Conservation (phyloP, 129 eudicot species). For the Flaveria linearis region DNA sequence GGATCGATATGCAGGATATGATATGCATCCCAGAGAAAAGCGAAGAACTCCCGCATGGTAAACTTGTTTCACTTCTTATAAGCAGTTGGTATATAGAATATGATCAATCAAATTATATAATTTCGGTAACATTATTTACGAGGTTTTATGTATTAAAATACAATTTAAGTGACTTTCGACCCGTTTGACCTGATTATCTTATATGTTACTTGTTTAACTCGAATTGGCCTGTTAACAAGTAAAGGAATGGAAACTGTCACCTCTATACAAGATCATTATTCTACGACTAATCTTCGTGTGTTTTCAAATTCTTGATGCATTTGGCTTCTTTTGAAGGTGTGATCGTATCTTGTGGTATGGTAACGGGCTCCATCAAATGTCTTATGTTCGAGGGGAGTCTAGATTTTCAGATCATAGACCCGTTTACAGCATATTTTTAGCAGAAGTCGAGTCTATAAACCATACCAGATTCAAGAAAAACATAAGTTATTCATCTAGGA, state of each 20-base stretch:
- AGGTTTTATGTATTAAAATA: neutral
- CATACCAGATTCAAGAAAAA: constrained; percentile 52
- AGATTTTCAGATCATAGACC: constrained; percentile 94
- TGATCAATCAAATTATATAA: neutral
- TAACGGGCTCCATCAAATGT: constrained; percentile 68
- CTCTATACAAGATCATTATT: neutral
- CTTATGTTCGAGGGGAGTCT: constrained; percentile 84
- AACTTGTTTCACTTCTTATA: constrained; percentile 7
- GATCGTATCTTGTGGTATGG: constrained; percentile 98
- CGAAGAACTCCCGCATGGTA: constrained; percentile 99
- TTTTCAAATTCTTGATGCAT: neutral
- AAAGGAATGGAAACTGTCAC: too few species aligned
- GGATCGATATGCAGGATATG: constrained; percentile 88
- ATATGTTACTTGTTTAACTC: neutral
- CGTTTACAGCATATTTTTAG: constrained; percentile 68
- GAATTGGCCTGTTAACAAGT: neutral
- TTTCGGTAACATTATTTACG: neutral
- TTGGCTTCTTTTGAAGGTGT: constrained; percentile 56
- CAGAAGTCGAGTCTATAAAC: constrained; percentile 77
- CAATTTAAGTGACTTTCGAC: neutral
- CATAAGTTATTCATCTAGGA: constrained; percentile 57
- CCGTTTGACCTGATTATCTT: neutral
- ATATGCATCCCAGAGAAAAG: constrained; percentile 76
- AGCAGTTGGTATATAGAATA: neutral
- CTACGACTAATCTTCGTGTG: neutral